These are phyloP conservation scores for Podila minutissima DNA, from an alignment of 192 early-diverging fungal genomes.

Conservation along the genomic window DNA sequence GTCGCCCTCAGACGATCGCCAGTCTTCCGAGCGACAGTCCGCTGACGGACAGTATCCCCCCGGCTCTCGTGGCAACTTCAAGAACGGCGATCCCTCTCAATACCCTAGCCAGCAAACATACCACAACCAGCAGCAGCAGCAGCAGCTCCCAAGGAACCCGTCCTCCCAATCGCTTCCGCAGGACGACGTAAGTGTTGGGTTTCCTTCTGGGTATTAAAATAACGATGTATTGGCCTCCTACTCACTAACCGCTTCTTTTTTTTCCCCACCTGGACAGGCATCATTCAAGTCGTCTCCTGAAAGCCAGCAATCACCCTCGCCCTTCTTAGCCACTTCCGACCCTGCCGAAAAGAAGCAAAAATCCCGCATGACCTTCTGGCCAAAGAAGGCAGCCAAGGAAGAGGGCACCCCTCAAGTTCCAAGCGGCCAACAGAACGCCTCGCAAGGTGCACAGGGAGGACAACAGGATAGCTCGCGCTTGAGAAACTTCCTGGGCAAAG, in stretches of 20 bases:
- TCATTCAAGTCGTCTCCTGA: constrained; percentile 5
- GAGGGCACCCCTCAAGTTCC: constrained; percentile 1
- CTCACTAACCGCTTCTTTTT: background rate
- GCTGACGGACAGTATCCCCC: constrained; percentile 27
- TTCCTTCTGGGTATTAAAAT: background rate
- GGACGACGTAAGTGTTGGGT: constrained; percentile 21
- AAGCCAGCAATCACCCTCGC: constrained; percentile 1
- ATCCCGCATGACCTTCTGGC: constrained; percentile 51
- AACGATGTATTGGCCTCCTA: no score
- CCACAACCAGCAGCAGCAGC: constrained; percentile 20
- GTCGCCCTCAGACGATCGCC: constrained; percentile 41
- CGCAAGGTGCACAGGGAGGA: background rate
- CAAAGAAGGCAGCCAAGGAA: constrained; percentile 42
- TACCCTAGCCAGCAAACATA: constrained; percentile 7
- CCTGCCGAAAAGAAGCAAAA: constrained; percentile 48
- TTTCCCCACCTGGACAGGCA: background rate
- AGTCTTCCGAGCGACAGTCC: constrained; percentile 17
- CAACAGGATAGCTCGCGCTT: constrained; percentile 29
- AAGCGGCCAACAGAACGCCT: background rate
- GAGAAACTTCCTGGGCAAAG: constrained; percentile 41
- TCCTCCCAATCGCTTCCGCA: constrained; percentile 33
- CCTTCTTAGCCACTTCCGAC: constrained; percentile 21
- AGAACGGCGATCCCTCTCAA: constrained; percentile 8
- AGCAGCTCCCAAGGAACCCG: constrained; percentile 22
- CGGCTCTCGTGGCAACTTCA: constrained; percentile 14